Evolutionary conservation across 768 basidiomycete species (phyloP).

Genomic region (Leccinum longicurvipes): DNA sequence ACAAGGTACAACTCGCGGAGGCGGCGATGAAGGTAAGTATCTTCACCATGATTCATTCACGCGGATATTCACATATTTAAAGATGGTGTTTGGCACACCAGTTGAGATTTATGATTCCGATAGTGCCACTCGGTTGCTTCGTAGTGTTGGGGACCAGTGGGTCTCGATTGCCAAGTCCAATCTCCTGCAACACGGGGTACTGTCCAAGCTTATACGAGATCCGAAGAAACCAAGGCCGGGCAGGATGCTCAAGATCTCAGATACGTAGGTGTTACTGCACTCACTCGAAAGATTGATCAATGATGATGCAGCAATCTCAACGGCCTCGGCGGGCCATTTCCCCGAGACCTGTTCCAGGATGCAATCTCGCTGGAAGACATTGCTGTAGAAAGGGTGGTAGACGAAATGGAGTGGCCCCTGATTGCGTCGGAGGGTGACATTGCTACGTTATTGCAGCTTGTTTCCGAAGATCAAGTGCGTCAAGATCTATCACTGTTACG

Average conservation of each 20-base stretch:
- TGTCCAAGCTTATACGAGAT: slow-evolving; percentile 66
- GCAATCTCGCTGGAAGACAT: slow-evolving; percentile 62
- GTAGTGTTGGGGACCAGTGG: slow-evolving; percentile 50
- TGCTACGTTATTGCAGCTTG: slow-evolving; percentile 71
- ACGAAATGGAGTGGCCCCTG: slow-evolving; percentile 77
- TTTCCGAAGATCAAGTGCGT: slow-evolving; percentile 74
- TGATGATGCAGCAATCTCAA: slow-evolving; percentile 55
- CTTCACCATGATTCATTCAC: not conserved
- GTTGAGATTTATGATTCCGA: slow-evolving; percentile 64
- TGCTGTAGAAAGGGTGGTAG: slow-evolving; percentile 43
- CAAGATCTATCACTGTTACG: not conserved
- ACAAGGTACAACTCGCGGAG: slow-evolving; percentile 56
- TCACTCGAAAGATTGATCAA: not conserved
- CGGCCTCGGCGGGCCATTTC: slow-evolving; percentile 59
- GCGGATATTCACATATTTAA: slow-evolving; percentile 1
- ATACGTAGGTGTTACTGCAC: slow-evolving; percentile 40
- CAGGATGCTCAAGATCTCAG: slow-evolving; percentile 72
- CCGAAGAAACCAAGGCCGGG: slow-evolving; percentile 65
- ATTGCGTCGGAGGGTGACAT: slow-evolving; percentile 78
- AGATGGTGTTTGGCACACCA: slow-evolving; percentile 81
- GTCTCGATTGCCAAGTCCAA: slow-evolving; percentile 55
- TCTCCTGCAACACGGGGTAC: slow-evolving; percentile 59
- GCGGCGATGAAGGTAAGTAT: slow-evolving; percentile 62
- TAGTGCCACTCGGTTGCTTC: slow-evolving; percentile 55
- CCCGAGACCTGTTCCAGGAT: slow-evolving; percentile 67